phyloP scores from a whole-genome alignment of 345 rosid genomes.

The Murraya paniculata region DNA sequence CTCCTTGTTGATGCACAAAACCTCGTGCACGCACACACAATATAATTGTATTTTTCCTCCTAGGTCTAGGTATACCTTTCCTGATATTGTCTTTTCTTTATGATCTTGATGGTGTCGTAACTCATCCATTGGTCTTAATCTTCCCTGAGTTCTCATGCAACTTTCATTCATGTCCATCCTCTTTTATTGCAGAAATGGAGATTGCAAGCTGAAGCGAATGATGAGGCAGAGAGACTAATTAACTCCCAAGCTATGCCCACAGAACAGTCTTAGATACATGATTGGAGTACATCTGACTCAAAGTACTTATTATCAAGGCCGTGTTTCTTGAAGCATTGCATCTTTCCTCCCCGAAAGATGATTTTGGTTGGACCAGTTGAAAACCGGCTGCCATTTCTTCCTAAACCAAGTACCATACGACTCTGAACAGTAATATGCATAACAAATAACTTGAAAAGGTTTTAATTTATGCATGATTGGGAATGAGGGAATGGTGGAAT shows the following conservation, averaged over 20 bases:
- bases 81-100: neutral
- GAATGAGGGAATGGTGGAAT: neutral
- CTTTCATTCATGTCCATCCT: neutral
- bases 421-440: neutral
- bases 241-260: slow-evolving; percentile 50
- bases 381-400: neutral
- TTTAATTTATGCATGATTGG: neutral
- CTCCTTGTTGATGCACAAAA: neutral
- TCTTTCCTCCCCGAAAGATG: neutral
- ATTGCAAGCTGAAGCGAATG: slow-evolving; percentile 91
- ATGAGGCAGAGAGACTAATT: slow-evolving; percentile 89
- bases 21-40: neutral
- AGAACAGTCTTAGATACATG: slow-evolving; percentile 27
- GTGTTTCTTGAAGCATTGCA: neutral
- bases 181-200: slow-evolving; percentile 68
- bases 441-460: neutral
- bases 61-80: neutral
- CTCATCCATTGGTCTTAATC: neutral
- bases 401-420: neutral
- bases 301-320: neutral
- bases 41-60: neutral
- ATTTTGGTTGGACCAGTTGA: neutral
- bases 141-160: neutral
- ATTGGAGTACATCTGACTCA: neutral
- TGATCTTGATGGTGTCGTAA: neutral